A percentile compares a stretch with the other conserved stretches of the same genome.
Conservation (phyloP, 2,329 filamentous ascomycete genomes). For the Pezizomycotina sp. region DNA sequence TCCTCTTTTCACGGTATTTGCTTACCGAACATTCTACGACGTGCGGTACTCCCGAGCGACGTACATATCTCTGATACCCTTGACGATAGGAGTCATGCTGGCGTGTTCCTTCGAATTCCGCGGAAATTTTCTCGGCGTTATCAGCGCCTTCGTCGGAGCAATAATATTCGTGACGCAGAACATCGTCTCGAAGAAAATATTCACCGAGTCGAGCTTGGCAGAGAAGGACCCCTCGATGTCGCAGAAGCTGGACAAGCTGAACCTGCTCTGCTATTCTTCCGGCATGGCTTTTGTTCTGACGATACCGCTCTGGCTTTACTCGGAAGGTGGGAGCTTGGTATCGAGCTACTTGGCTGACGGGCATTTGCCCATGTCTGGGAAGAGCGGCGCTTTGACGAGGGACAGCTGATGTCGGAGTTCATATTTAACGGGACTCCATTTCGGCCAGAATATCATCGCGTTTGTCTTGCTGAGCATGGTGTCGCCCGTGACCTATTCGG, state of each 20-base stretch:
- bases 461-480: constrained; percentile 86
- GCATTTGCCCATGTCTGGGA: constrained; percentile 57
- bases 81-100: constrained; percentile 87
- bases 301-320: constrained; percentile 80
- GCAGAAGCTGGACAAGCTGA: constrained; percentile 83
- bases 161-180: constrained; percentile 95
- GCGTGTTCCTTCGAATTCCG: constrained; percentile 85
- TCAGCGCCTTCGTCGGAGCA: constrained; percentile 77
- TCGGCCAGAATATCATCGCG: constrained; percentile 86
- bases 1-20: constrained; percentile 83
- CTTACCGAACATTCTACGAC: constrained; percentile 76
- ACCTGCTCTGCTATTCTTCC: constrained; percentile 92
- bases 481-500: constrained; percentile 90
- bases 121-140: constrained; percentile 75
- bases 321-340: constrained; percentile 64
- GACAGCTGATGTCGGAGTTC: constrained; percentile 54
- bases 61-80: constrained; percentile 73
- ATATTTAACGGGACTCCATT: constrained; percentile 96
- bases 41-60: constrained; percentile 77
- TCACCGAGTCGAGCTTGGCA: constrained; percentile 78
- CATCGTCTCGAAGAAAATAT: constrained; percentile 93
- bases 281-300: constrained; percentile 80
- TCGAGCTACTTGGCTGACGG: constrained; percentile 67
- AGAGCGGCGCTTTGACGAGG: constrained; percentile 41
- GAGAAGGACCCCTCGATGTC: constrained; percentile 53